phyloP scores from a whole-genome alignment of 2,329 filamentous ascomycete genomes.

The Rutstroemia sp. region DNA sequence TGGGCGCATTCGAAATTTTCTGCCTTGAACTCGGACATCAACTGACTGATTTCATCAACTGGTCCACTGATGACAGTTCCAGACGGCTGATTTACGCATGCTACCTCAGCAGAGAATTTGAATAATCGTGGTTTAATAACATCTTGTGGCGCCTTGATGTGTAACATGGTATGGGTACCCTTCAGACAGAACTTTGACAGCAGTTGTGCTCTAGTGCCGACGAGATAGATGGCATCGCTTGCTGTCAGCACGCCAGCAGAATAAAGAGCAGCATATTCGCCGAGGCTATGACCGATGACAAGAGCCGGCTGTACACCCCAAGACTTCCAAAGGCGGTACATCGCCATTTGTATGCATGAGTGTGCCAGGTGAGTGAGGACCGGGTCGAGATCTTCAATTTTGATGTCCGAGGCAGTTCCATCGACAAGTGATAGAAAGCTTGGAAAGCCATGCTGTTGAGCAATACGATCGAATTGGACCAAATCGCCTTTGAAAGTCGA shows the following conservation, averaged over 20 bases:
- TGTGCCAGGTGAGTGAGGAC: neutral
- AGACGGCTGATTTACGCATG: neutral
- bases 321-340: conserved; percentile 45
- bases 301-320: conserved; percentile 47
- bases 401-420: neutral
- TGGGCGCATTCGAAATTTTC: conserved; percentile 14
- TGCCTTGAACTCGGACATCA: neutral
- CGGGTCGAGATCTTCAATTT: neutral
- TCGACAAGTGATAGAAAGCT: conserved; percentile 32
- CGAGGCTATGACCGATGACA: conserved; percentile 56
- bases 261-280: conserved; percentile 66
- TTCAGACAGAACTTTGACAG: conserved; percentile 56
- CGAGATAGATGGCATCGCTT: conserved; percentile 62
- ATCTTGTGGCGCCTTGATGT: conserved; percentile 37
- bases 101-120: neutral
- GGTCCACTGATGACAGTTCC: neutral
- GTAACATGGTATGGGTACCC: conserved; percentile 60
- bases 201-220: conserved; percentile 58
- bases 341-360: conserved; percentile 21
- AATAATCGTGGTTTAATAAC: conserved; percentile 56
- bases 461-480: conserved; percentile 10
- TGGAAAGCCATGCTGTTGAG: conserved; percentile 19
- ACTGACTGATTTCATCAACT: neutral
- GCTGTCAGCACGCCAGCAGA: conserved; percentile 64
- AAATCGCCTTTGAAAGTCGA: neutral